These are phyloP conservation scores for Colletotrichum lentis DNA, from an alignment of 2,329 filamentous ascomycete species.

Conservation along the genomic window DNA sequence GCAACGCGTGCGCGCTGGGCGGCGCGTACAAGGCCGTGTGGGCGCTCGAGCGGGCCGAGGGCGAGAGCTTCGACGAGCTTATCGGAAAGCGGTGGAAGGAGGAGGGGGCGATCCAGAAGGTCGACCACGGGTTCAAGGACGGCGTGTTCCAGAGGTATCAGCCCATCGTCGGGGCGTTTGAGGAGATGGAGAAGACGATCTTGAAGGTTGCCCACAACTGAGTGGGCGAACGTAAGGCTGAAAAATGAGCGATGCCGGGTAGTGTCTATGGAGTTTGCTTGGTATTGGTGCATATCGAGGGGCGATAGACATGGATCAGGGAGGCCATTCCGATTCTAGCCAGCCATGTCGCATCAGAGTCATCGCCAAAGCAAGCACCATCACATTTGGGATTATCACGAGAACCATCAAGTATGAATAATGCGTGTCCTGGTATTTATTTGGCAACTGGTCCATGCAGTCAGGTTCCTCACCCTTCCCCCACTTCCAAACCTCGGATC, in stretches of 20 bases:
- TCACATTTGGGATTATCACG: background rate
- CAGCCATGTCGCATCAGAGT: background rate
- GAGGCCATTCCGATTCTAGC: background rate
- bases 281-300: background rate
- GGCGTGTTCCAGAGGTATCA: conserved; percentile 82
- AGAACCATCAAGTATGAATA: background rate
- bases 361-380: background rate
- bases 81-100: conserved; percentile 87
- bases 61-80: conserved; percentile 86
- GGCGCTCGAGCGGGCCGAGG: conserved; percentile 75
- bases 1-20: conserved; percentile 92
- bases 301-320: too few relatives aligned
- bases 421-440: conserved; percentile 14
- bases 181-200: conserved; percentile 74
- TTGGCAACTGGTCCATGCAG: conserved; percentile 17
- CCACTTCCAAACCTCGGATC: background rate
- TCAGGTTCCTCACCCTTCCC: background rate
- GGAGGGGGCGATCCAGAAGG: conserved; percentile 80
- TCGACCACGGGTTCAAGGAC: conserved; percentile 81
- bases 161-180: conserved; percentile 77
- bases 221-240: conserved; percentile 4
- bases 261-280: too few relatives aligned
- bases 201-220: conserved; percentile 55
- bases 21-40: conserved; percentile 97
- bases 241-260: too few relatives aligned